Evolutionary conservation across 352 stramenopile species (phyloP).

Genomic region (Phytophthora pisi): DNA sequence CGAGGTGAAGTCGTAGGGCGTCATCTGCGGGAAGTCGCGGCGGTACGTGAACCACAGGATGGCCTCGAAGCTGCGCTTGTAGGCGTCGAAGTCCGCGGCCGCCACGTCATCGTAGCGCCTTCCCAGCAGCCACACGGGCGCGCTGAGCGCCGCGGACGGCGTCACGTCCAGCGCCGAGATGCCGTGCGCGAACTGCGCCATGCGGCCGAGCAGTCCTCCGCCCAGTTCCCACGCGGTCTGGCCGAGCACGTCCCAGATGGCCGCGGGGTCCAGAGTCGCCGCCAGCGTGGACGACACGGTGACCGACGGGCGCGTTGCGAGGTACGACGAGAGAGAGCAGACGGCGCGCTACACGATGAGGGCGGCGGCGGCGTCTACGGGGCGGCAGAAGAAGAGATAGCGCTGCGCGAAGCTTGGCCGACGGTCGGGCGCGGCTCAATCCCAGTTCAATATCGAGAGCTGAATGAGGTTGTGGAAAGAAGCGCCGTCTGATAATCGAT

Average conservation of each 20-base stretch:
- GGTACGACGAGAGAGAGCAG: background rate
- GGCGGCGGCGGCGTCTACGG: background rate
- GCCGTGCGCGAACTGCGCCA: constrained; percentile 85
- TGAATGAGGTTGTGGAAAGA: background rate
- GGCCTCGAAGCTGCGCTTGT: constrained; percentile 64
- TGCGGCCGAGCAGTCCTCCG: constrained; percentile 53
- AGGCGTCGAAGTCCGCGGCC: constrained; percentile 51
- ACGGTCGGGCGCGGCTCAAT: background rate
- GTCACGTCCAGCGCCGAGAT: constrained; percentile 76
- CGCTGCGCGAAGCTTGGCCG: constrained; percentile 4
- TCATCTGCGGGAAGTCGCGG: constrained; percentile 85
- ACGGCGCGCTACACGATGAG: constrained; percentile 20
- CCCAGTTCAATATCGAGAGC: constrained; percentile 17
- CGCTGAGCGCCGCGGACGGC: constrained; percentile 33
- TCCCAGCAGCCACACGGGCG: constrained; percentile 61
- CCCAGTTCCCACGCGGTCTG: constrained; percentile 43
- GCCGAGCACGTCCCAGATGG: constrained; percentile 33
- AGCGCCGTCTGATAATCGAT: constrained; percentile 11
- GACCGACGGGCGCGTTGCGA: background rate
- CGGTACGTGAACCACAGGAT: constrained; percentile 93
- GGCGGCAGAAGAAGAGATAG: constrained; percentile 2
- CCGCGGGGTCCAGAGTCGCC: constrained; percentile 19
- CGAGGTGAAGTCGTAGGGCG: constrained; percentile 87
- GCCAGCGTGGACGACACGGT: constrained; percentile 22
- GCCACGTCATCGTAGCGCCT: constrained; percentile 40